Base-by-base conservation (phyloP, 2,329 filamentous ascomycete species). In the Sporothrix pallida region DNA sequence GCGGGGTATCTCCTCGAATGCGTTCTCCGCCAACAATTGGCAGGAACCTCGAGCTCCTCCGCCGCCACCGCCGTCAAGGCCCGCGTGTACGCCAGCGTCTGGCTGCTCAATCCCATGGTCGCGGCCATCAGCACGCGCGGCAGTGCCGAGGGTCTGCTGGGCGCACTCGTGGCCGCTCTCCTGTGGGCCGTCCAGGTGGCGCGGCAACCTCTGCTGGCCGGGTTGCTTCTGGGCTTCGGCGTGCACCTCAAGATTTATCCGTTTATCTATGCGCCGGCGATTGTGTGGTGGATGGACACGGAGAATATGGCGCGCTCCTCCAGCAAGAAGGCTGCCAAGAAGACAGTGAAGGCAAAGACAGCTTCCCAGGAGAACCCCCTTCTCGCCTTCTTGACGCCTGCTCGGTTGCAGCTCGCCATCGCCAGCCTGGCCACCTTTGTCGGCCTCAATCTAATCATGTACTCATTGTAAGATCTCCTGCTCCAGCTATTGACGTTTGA, bases 231-330 rank as follows among this genome's bases (percentile, higher is more conserved):
- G 2, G 96, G 96, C 0, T 83, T 97, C 42, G 90, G 90, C 0
- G 95, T 98, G 37, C 96, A 99, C 83, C 97, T 99, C 84, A 99
- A 99, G 86, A 98, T 99, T 75, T 99, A 99, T 79, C 96, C 96
- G 0, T 97, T 98, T 81, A 93, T 99, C 75, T 99, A 99, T 82
- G 95, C 93, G 1, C 89, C 91, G 0, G 90, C 92, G 2, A 91
- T 96, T 58, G 81, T 94, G 5, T 94, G 92, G 91, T 95, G 91
- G 91, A 89, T 95, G 83, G 92, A 93, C 77, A 83, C 83, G 2
- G 86, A 87, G 76, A 82, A 81, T 37, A 81, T 88, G 74, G 78
- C 7, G 48, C 72, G 20, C 7, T 3, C 37, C 13, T 2, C n/a
- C n/a, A 37, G 31, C 31, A 2, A 15, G 62, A 26, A 26, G 26